Conservation (phyloP, 495 filamentous ascomycete species). For the Hyaloscypha finlandica region DNA sequence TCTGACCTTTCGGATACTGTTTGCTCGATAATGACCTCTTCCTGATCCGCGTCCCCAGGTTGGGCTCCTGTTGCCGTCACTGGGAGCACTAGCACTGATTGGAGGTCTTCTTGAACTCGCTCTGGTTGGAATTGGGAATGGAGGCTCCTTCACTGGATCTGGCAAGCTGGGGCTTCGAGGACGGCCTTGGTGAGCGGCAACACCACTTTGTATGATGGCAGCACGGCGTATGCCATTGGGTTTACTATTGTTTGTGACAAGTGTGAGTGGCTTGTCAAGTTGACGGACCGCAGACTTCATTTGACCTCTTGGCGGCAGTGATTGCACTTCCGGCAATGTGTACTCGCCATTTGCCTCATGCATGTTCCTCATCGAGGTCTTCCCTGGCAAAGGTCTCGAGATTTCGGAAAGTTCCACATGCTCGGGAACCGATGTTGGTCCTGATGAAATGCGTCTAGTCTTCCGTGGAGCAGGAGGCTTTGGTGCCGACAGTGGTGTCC, state of each 20-base stretch:
- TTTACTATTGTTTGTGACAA: conserved; percentile 31
- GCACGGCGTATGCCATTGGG: conserved; percentile 54
- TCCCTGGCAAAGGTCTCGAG: conserved; percentile 19
- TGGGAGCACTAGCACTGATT: conserved; percentile 61
- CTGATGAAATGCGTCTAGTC: conserved; percentile 39
- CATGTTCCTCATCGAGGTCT: conserved; percentile 12
- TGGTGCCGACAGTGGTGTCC: conserved; percentile 65
- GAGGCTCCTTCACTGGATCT: conserved; percentile 60
- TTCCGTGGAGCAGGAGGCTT: conserved; percentile 42
- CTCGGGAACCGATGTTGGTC: conserved; percentile 32
- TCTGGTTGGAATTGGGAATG: conserved; percentile 88
- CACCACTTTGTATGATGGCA: conserved; percentile 77
- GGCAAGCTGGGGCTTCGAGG: conserved; percentile 74
- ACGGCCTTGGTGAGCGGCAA: conserved; percentile 67
- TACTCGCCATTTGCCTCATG: conserved; percentile 20
- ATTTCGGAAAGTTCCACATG: conserved; percentile 26
- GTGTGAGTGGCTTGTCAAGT: conserved; percentile 33
- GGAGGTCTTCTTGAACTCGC: conserved; percentile 82
- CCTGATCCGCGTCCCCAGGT: conserved; percentile 51
- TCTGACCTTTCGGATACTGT: conserved; percentile 76
- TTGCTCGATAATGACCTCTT: conserved; percentile 46
- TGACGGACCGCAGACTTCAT: conserved; percentile 25
- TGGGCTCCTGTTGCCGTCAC: conserved; percentile 79
- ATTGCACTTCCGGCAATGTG: conserved; percentile 23
- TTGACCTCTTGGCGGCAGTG: conserved; percentile 14